Base-by-base conservation (phyloP, 73 alveolate genomes). In the Symbiodinium natans region DNA sequence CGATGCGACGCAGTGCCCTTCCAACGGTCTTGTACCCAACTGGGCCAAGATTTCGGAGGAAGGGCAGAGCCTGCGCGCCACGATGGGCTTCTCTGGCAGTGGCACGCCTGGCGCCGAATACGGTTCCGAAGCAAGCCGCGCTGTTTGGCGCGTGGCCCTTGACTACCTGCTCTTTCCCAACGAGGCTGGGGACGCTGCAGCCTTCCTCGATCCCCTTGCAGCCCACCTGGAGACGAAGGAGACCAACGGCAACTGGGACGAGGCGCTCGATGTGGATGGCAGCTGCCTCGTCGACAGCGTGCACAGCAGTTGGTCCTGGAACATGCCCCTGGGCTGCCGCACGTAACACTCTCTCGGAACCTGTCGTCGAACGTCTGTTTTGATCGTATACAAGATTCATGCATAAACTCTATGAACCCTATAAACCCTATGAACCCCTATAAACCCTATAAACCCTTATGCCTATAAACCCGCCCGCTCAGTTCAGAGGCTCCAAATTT, bases 21-120 rank as follows among this genome's bases (percentile, higher is more conserved):
- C 97, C 54, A 90, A 3, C 38, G 97, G 97, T 13, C 46, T 90
- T 74, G 46, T 90, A 10, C 97, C 97, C 80, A 90, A 90, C 80
- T 90, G 97, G 97, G 97, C 97, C 80, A 68, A 90, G 80, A 39
- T 90, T 88, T 90, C 40, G 48, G 97, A 90, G 31, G 97, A 90
- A 75, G 93, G 93, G 43, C 93, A 2, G 48, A 11, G 52, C 39
- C 80, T 90, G 6, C 87, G 87, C n/a, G 97, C 97, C 41, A 56
- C 29, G 56, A 90, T 77, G 82, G 97, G 97, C 77, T 90, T 90
- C 54, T n/a, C 56, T 19, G 97, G 97, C 56, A 90, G 97, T n/a
- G 97, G 97, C 34, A 90, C 97, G 13, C 97, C 97, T 23, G 97
- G 97, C 15, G 88, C 97, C 33, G 97, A 90, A 88, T 63, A 63